Base-by-base conservation (phyloP, 148 eudicot genomes). In the Fagopyrum tataricum region DNA sequence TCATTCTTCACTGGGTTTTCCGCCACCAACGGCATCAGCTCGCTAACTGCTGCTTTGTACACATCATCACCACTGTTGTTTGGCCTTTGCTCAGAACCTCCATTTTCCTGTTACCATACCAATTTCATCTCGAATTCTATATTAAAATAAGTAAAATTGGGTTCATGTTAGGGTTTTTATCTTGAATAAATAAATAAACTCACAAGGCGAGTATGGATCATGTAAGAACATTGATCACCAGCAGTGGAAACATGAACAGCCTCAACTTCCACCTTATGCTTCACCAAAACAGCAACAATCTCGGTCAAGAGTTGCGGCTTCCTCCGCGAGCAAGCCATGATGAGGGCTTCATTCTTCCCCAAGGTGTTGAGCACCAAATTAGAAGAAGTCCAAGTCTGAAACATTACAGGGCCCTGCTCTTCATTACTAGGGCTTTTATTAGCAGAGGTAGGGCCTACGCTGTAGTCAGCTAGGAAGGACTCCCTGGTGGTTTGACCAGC, bases 11-110 rank as follows among this genome's bases (percentile, higher is more conserved):
- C 43, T 14, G 15, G 8, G 2, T 31, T 39, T 18, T 64, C 69
- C 43, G 1, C 43, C 17, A 64, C 69, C 81, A 81, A 80, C 13
- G 67, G 2, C 81, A 79, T 82, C 44, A 91, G 83, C 78, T 95
- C 98, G 73, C 59, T 75, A 31, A 87, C 96, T 21, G 91, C 98
- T 73, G 87, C 88, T 85, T 81, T 91, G 87, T 71, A 95, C 14
- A 86, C 80, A 23, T 87, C 93, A 64, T 87, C 93, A 76, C 85
- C 80, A 4, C 78, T 74, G 6, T 72, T 61, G 39, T 80, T 82
- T 0, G 76, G 70, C 24, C 78, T 67, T 47, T 79, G 84, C 75
- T 83, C 89, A 26, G 41, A 24, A 21, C 51, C 75, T 67, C 78
- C 82, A 47, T 73, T 80, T 18, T 76, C 83, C 84, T 83, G 75